phyloP scores from a whole-genome alignment of 1,139 yeast genomes.

The Sugiyamaella castrensis region DNA sequence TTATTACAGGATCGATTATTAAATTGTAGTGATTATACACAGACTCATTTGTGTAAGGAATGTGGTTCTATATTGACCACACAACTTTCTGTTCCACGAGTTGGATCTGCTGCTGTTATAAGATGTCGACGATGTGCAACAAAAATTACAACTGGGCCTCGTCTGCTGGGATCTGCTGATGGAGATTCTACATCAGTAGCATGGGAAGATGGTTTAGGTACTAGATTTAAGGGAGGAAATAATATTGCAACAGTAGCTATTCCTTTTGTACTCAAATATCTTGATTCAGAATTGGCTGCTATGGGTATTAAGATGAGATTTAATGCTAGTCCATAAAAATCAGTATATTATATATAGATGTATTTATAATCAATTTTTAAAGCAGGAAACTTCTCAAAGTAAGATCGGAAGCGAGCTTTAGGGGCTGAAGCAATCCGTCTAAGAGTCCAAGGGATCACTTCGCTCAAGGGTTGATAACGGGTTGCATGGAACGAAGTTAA shows the following conservation, averaged over 20 bases:
- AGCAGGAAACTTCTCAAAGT: no score
- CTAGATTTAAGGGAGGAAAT: slow-evolving; percentile 85
- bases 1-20: slow-evolving; percentile 90
- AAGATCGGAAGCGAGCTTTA: no score
- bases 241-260: slow-evolving; percentile 92
- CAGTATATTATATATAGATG: no score
- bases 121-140: slow-evolving; percentile 92
- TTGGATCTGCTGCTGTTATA: slow-evolving; percentile 73
- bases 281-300: slow-evolving; percentile 93
- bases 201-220: slow-evolving; percentile 98
- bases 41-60: slow-evolving; percentile 80
- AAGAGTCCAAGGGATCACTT: no score
- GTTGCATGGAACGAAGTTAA: no score
- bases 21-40: slow-evolving; percentile 95
- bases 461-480: no score
- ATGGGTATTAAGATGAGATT: slow-evolving; percentile 96
- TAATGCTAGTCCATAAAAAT: slow-evolving; percentile 52
- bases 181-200: slow-evolving; percentile 62
- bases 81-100: slow-evolving; percentile 85
- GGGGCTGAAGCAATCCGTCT: no score
- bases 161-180: slow-evolving; percentile 33
- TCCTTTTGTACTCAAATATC: slow-evolving; percentile 92
- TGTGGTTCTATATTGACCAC: slow-evolving; percentile 93
- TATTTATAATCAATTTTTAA: no score
- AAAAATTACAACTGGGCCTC: slow-evolving; percentile 47